phyloP scores from a whole-genome alignment of 495 filamentous ascomycete species.

The Lindgomyces ingoldianus region DNA sequence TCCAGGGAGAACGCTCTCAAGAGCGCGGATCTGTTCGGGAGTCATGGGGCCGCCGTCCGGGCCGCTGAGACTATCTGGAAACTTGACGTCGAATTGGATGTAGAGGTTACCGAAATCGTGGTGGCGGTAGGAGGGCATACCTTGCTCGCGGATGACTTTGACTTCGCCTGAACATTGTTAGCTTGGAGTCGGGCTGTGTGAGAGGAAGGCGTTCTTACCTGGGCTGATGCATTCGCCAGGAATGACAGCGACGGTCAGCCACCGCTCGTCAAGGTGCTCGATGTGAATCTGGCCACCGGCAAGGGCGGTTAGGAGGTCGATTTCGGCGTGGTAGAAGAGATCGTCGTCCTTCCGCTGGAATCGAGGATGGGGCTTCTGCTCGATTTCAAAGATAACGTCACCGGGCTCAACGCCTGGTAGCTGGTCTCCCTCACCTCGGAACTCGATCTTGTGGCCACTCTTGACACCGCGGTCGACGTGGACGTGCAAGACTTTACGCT shows the following conservation, averaged over 20 bases:
- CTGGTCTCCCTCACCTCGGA: slow-evolving; percentile 95
- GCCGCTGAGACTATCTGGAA: slow-evolving; percentile 59
- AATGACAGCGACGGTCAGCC: slow-evolving; percentile 86
- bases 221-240: slow-evolving; percentile 92
- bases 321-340: slow-evolving; percentile 91
- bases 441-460: slow-evolving; percentile 92
- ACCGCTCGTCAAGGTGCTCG: slow-evolving; percentile 96
- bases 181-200: slow-evolving; percentile 14
- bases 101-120: slow-evolving; percentile 97
- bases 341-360: slow-evolving; percentile 98
- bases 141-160: slow-evolving; percentile 94
- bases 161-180: slow-evolving; percentile 66
- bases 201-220: slow-evolving; percentile 64
- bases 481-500: slow-evolving; percentile 97
- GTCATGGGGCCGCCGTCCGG: slow-evolving; percentile 59
- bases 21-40: slow-evolving; percentile 54
- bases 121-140: slow-evolving; percentile 96
- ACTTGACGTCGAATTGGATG: slow-evolving; percentile 96
- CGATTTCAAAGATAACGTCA: slow-evolving; percentile 96
- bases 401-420: slow-evolving; percentile 88
- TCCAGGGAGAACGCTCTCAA: slow-evolving; percentile 80
- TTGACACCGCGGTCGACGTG: slow-evolving; percentile 94
- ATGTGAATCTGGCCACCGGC: slow-evolving; percentile 85
- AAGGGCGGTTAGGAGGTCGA: slow-evolving; percentile 93
- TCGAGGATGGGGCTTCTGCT: slow-evolving; percentile 92